Percentiles rank a stretch among this genome's conserved stretches.
phyloP scores from a whole-genome alignment of 106 monocot species.

The Apostasia shenzhenica region DNA sequence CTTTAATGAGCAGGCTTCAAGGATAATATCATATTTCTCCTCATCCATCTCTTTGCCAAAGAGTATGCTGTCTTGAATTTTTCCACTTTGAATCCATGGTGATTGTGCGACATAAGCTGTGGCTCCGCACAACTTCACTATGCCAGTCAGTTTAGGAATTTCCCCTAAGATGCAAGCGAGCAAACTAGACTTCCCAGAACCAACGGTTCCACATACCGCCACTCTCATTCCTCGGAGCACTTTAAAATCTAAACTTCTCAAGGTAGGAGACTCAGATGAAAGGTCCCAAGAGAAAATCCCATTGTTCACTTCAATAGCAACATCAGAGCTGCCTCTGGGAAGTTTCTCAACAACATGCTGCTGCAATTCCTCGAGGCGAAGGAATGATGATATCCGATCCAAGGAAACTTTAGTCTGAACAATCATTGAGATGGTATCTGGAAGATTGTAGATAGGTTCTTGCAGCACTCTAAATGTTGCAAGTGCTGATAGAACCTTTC shows the following conservation, averaged over 20 bases:
- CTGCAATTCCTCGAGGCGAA: conserved; percentile 59
- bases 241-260: conserved; percentile 61
- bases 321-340: conserved; percentile 30
- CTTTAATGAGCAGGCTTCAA: conserved; percentile 4
- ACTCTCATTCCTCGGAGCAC: conserved; percentile 60
- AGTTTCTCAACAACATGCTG: conserved; percentile 44
- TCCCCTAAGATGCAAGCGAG: conserved; percentile 82
- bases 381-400: conserved; percentile 71
- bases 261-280: conserved; percentile 39
- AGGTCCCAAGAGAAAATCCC: conserved; percentile 75
- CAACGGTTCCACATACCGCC: conserved; percentile 85
- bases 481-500: conserved; percentile 85
- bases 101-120: conserved; percentile 8
- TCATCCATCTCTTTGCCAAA: conserved; percentile 1
- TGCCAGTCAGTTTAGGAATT: conserved; percentile 59
- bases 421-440: conserved; percentile 62
- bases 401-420: conserved; percentile 80
- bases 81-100: conserved; percentile 13
- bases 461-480: conserved; percentile 83
- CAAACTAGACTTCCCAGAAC: conserved; percentile 84
- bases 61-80: conserved; percentile 4
- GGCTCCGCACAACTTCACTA: neutral
- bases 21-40: conserved; percentile 1
- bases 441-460: conserved; percentile 72
- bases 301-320: conserved; percentile 49